Base-by-base conservation (phyloP, 805 yeast genomes). In the Saccharomycopsis sp. region DNA sequence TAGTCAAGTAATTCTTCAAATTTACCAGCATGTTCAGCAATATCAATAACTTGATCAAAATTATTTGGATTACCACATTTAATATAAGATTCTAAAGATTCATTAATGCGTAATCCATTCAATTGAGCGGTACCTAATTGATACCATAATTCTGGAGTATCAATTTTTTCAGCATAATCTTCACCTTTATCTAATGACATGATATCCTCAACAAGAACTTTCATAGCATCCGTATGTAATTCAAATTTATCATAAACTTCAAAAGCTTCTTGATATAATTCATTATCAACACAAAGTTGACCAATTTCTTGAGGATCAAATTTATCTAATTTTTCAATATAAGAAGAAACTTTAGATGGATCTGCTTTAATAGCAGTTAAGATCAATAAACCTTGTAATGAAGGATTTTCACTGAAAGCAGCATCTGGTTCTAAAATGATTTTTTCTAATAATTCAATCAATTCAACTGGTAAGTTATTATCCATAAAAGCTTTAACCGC, bases 401-500 rank as follows among this genome's bases (percentile, higher is more conserved):
- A 88, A 51, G 94, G 82, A 60, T 92, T 92, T 52, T 89, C 97
- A 52, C 77, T 86, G 69, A 92, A 92, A 51, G 96, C 94, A 53
- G 97, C 88, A 44, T 46, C 49, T 41, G 97, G 96, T 64, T 92
- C 98, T 52, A 92, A 69, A 49, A 94, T 87, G 56, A 92, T 89
- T 69, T 92, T 92, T 63, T 92, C 98, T 53, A 92, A 70, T 50
- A 92, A 72, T 66, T 89, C 97, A 59, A 92, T 85, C 59, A 92
- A 74, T 64, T 92, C 98, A 48, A 76, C 72, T 36, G 96, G 95
- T 58, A 92, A 70, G 49, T 88, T 94, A 47, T 87, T 92, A 50
- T 83, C 85, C 97, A 92, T 88, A 60, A 92, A 88, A 1, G 95
- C 88, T 64, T 86, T 88, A 35, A 88, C 96, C 21, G 95, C 86